These are phyloP conservation scores for Alternaria tenuissima DNA, from an alignment of 2,329 filamentous ascomycete species.

Conservation along the genomic window DNA sequence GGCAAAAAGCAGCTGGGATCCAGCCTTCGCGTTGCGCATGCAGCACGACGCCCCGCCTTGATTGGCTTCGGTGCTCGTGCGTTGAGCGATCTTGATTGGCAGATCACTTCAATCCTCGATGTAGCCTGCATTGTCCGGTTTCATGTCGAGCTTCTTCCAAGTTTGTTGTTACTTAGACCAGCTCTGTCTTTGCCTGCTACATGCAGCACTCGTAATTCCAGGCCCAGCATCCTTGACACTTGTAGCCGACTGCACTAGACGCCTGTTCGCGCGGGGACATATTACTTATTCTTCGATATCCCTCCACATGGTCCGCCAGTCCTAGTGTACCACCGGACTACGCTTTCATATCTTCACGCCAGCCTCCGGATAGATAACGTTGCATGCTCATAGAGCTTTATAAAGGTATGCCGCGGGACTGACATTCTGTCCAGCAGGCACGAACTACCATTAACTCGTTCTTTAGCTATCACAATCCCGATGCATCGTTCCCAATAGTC, in stretches of 20 bases:
- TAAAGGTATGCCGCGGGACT: constrained; percentile 24
- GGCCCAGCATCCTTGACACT: constrained; percentile 22
- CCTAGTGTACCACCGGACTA: constrained; percentile 23
- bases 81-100: constrained; percentile 38
- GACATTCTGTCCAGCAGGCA: constrained; percentile 19
- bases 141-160: constrained; percentile 45
- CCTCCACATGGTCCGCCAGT: constrained; percentile 13
- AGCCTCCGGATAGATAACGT: constrained; percentile 29
- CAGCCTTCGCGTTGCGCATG: constrained; percentile 32
- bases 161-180: constrained; percentile 43
- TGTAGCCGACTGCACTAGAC: constrained; percentile 24
- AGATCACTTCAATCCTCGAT: constrained; percentile 26
- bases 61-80: constrained; percentile 32
- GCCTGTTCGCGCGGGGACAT: constrained; percentile 23
- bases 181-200: constrained; percentile 29
- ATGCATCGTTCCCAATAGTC: constrained; percentile 21
- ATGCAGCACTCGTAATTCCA: constrained; percentile 31
- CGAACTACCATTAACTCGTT: constrained; percentile 16
- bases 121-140: constrained; percentile 34
- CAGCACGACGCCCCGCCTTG: constrained; percentile 23
- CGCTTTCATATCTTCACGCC: constrained; percentile 17
- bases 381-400: constrained; percentile 11
- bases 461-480: constrained; percentile 16
- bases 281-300: constrained; percentile 25
- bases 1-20: constrained; percentile 39